These are phyloP conservation scores for Ramularia endophylla DNA, from an alignment of 2,329 filamentous ascomycete species.

Conservation along the genomic window DNA sequence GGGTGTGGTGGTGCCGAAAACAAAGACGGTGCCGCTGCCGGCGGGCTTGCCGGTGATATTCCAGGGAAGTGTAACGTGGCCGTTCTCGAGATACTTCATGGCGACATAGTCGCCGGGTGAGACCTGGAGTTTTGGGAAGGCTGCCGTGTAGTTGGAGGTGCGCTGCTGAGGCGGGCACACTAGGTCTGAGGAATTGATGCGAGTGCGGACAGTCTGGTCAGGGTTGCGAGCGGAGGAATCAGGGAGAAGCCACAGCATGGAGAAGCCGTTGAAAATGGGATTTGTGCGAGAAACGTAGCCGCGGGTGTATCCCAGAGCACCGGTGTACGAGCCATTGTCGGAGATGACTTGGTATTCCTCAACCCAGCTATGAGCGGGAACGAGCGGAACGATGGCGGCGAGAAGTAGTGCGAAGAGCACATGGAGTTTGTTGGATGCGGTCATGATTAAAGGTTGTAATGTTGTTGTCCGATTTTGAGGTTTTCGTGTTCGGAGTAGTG, in stretches of 20 bases:
- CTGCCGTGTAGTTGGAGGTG: constrained; percentile 45
- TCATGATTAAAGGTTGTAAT: constrained; percentile 6
- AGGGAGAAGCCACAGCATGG: constrained; percentile 61
- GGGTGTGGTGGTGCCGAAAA: constrained; percentile 46
- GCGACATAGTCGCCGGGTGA: constrained; percentile 44
- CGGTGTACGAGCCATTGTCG: constrained; percentile 66
- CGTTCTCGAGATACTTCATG: constrained; percentile 48
- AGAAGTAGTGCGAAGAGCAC: constrained; percentile 16
- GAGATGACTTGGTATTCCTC: constrained; percentile 69
- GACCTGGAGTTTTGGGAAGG: constrained; percentile 58
- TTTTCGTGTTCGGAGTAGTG: constrained; percentile 7
- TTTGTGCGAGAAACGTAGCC: constrained; percentile 57
- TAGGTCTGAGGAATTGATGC: constrained; percentile 46
- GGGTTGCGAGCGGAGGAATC: constrained; percentile 30
- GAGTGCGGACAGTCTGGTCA: constrained; percentile 34
- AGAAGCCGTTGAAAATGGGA: constrained; percentile 51
- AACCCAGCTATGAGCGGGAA: constrained; percentile 70
- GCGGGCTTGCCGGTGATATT: constrained; percentile 39
- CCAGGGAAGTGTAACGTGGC: constrained; percentile 41
- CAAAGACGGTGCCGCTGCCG: constrained; percentile 41
- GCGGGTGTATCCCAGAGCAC: constrained; percentile 67
- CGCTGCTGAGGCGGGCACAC: constrained; percentile 62
- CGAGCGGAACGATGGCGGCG: constrained; percentile 21
- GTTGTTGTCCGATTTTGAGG: constrained; percentile 1
- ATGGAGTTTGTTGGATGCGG: constrained; percentile 6